Base-by-base conservation (phyloP, 768 basidiomycete genomes). In the Xerocomellus intermedius region DNA sequence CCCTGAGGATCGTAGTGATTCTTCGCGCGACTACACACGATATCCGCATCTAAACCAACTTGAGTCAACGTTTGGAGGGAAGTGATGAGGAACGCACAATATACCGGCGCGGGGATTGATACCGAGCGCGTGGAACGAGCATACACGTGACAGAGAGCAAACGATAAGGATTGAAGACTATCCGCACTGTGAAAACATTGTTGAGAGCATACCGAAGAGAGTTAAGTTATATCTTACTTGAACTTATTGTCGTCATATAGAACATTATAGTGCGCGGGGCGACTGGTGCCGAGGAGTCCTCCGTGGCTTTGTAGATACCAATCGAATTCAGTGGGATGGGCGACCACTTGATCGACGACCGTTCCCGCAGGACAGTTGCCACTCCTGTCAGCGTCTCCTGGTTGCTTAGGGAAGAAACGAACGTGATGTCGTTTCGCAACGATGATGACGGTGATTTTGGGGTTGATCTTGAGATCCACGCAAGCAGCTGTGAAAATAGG, bases 61-160 rank as follows among this genome's bases (percentile, higher is more conserved):
- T 52, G n/a, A 57, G 56, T 35, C 39, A 17, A 36, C 2, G 30
- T 41, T 39, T 50, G 28, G 17, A 51, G 2, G 24, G 13, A 16
- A 47, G 35, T 2, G 10, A 6, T 4, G 33, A 36, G 14, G 2
- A 24, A 69, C 85, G 63, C 63, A 90, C 89, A 91, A 60, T 91
- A 91, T 0, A 91, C 88, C 0, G 89, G 89, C 0, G 89, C 89
- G 0, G 89, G 89, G 47, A 91, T 90, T 0, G 89, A 91, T 1
- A 91, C 89, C 0, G 88, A 87, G 22, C 89, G 83, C 4, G 89
- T 91, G 10, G 88, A 83, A 3, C 89, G 81, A 1, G 89, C 87
- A 59, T 90, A 93, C 0, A 90, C 84, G 44, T 94, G 89, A 63
- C 89, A 90, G 0, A 94, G 74, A 0, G 89, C 85, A 49, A 87